Conservation (phyloP, 805 yeast genomes). For the Isabelozyma pseudorhagii region DNA sequence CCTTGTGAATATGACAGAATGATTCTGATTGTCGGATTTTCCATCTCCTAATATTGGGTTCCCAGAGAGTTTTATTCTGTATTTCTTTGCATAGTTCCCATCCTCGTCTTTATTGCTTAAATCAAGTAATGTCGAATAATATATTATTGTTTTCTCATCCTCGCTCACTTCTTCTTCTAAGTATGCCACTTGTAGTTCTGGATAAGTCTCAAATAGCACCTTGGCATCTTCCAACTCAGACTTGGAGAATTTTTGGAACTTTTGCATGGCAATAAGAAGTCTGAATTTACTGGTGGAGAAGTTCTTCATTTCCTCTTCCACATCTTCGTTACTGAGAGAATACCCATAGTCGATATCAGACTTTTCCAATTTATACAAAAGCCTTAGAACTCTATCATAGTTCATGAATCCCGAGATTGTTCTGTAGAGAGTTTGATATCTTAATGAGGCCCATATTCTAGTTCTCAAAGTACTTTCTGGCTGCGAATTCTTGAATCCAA, state of each 20-base stretch:
- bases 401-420: constrained; percentile 84
- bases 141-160: constrained; percentile 6
- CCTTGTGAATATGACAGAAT: constrained; percentile 78
- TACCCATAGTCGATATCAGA: constrained; percentile 41
- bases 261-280: constrained; percentile 84
- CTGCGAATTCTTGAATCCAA: constrained; percentile 68
- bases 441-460: constrained; percentile 80
- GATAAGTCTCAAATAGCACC: constrained; percentile 67
- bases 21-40: constrained; percentile 92
- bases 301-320: constrained; percentile 17
- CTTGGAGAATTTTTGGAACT: constrained; percentile 60
- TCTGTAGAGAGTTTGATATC: constrained; percentile 80
- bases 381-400: constrained; percentile 67
- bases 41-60: constrained; percentile 97
- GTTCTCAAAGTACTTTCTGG: constrained; percentile 68
- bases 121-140: constrained; percentile 60
- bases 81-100: constrained; percentile 40
- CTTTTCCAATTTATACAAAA: constrained; percentile 66
- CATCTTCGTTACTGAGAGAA: constrained; percentile 2
- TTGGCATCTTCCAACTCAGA: constrained; percentile 69
- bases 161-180: constrained; percentile 47
- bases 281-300: constrained; percentile 78
- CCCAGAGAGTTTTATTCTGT: constrained; percentile 76
- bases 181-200: constrained; percentile 57
- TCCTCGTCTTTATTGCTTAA: constrained; percentile 46